A percentile compares a stretch with the other conserved stretches of the same genome.
Conservation (phyloP, 2,329 filamentous ascomycete species). For the Epichloe gansuensis region DNA sequence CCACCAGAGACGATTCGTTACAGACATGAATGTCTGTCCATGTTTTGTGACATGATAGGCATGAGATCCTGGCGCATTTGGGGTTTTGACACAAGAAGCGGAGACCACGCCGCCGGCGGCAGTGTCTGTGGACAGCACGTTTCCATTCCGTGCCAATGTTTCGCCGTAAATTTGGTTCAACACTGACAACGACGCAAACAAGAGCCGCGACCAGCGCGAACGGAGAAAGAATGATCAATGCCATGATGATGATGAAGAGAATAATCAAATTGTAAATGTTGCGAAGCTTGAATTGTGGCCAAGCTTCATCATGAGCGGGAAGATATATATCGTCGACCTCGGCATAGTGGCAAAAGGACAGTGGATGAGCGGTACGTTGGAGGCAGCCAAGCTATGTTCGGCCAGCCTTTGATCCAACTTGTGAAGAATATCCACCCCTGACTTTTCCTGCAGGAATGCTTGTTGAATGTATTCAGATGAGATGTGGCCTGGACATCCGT, state of each 20-base stretch:
- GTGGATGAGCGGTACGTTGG: conserved; percentile 61
- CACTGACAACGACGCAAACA: conserved; percentile 30
- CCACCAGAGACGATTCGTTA: conserved; percentile 70
- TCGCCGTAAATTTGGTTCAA: conserved; percentile 29
- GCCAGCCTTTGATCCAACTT: conserved; percentile 72
- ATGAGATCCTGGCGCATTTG: conserved; percentile 58
- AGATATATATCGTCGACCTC: conserved; percentile 72
- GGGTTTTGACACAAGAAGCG: conserved; percentile 68
- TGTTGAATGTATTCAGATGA: conserved; percentile 56
- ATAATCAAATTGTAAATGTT: conserved; percentile 36
- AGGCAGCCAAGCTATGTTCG: conserved; percentile 62
- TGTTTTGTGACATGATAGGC: conserved; percentile 66
- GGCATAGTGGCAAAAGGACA: conserved; percentile 85
- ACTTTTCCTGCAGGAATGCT: conserved; percentile 57
- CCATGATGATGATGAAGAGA: conserved; percentile 38
- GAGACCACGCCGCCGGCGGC: conserved; percentile 58
- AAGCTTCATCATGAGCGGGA: conserved; percentile 39
- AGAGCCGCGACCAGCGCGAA: conserved; percentile 36
- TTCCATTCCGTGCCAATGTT: conserved; percentile 36
- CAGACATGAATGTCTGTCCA: conserved; percentile 88
- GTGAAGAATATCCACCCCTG: conserved; percentile 57
- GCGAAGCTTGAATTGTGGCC: conserved; percentile 44
- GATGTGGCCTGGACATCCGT: conserved; percentile 66
- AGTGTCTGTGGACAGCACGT: conserved; percentile 52
- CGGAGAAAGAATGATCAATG: conserved; percentile 45